Evolutionary conservation across 192 early-diverging fungal genomes (phyloP).

Genomic region (Coemansia asiatica): DNA sequence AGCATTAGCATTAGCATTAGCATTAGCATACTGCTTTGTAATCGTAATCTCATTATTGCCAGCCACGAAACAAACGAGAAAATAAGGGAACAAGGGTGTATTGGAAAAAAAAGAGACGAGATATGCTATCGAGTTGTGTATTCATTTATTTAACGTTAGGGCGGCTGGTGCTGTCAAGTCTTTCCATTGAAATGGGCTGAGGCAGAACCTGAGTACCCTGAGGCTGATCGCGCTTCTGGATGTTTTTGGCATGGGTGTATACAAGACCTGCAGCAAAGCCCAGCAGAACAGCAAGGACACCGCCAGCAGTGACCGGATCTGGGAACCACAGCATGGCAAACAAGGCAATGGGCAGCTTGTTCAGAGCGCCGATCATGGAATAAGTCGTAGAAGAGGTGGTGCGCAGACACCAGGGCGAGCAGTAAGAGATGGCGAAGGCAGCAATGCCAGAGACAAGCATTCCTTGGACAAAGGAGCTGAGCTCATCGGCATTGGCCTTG

Average conservation of each 20-base stretch:
- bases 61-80: too few relatives aligned
- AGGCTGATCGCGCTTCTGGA: slow-evolving; percentile 58
- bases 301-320: slow-evolving; percentile 78
- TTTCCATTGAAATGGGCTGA: slow-evolving; percentile 52
- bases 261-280: slow-evolving; percentile 78
- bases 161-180: slow-evolving; percentile 21
- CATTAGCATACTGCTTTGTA: too few relatives aligned
- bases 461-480: slow-evolving; percentile 65
- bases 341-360: slow-evolving; percentile 95
- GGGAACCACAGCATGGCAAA: slow-evolving; percentile 95
- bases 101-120: too few relatives aligned
- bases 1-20: too few relatives aligned
- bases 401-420: slow-evolving; percentile 62
- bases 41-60: too few relatives aligned
- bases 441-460: slow-evolving; percentile 78
- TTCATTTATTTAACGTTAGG: not conserved
- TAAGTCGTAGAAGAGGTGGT: slow-evolving; percentile 76
- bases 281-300: slow-evolving; percentile 83
- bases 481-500: slow-evolving; percentile 58
- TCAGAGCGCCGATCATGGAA: slow-evolving; percentile 98
- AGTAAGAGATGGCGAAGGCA: slow-evolving; percentile 90
- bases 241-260: slow-evolving; percentile 73
- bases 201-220: slow-evolving; percentile 50
- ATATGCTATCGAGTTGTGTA: too few relatives aligned
- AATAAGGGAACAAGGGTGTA: too few relatives aligned